phyloP scores from a whole-genome alignment of 768 basidiomycete species.

The Amanita rubescens region DNA sequence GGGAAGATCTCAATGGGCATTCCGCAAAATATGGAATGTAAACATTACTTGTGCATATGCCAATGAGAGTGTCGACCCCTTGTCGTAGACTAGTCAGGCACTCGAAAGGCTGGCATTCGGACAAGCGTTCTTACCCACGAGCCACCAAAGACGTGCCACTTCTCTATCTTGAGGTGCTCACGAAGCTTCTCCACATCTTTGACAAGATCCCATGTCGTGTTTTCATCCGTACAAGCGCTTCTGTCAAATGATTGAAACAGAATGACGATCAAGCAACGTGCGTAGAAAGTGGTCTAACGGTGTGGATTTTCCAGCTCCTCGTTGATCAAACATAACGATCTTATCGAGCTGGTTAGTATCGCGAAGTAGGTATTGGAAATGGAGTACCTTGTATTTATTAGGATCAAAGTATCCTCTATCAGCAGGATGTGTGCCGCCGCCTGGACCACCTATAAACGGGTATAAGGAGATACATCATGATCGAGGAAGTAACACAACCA shows the following conservation, averaged over 20 bases:
- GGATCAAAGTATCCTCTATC: slow-evolving; percentile 84
- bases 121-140: slow-evolving; percentile 57
- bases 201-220: slow-evolving; percentile 93
- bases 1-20: not conserved
- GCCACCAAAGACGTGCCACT: slow-evolving; percentile 94
- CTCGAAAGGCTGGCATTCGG: not conserved
- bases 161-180: slow-evolving; percentile 66
- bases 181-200: slow-evolving; percentile 83
- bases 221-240: slow-evolving; percentile 69
- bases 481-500: slow-evolving; percentile 30
- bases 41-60: slow-evolving; percentile 71
- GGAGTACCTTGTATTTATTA: slow-evolving; percentile 65
- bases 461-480: slow-evolving; percentile 2
- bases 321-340: slow-evolving; percentile 87
- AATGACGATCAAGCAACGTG: not conserved
- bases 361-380: not conserved
- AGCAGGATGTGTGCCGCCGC: slow-evolving; percentile 59
- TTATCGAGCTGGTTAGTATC: slow-evolving; percentile 18
- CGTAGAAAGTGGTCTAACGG: slow-evolving; percentile 37
- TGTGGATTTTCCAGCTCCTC: slow-evolving; percentile 81
- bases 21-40: not conserved
- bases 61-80: slow-evolving; percentile 84
- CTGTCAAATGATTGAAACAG: slow-evolving; percentile 26
- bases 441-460: slow-evolving; percentile 57
- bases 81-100: not conserved